phyloP scores from a whole-genome alignment of 2,329 filamentous ascomycete genomes.

The Calonectria leucothoes region DNA sequence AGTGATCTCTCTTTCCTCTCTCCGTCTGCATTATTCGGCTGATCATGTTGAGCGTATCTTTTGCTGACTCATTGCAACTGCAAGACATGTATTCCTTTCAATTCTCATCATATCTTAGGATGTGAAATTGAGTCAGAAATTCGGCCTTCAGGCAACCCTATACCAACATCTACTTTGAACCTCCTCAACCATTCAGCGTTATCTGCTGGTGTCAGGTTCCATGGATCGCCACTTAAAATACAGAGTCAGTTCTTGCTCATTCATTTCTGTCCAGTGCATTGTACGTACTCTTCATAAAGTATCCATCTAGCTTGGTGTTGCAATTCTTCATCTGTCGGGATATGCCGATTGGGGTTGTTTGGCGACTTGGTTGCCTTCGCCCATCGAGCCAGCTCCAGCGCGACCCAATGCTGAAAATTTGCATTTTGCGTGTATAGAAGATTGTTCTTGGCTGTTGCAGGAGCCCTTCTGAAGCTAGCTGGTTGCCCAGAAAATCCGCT shows the following conservation, averaged over 20 bases:
- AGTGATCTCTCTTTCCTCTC: no score
- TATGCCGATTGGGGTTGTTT: slow-evolving; percentile 44
- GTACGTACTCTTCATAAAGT: slow-evolving; percentile 45
- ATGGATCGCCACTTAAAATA: slow-evolving; percentile 63
- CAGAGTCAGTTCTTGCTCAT: not conserved
- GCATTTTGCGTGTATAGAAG: slow-evolving; percentile 41
- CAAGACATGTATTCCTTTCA: no score
- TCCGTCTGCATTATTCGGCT: no score
- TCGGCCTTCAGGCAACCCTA: slow-evolving; percentile 33
- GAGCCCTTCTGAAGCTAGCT: not conserved
- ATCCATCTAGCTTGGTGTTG: slow-evolving; percentile 48
- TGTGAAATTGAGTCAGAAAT: no score
- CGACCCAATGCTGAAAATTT: slow-evolving; percentile 40
- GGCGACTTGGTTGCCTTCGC: slow-evolving; percentile 46
- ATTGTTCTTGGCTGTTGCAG: slow-evolving; percentile 10
- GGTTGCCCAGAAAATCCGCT: not conserved
- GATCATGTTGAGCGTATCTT: no score
- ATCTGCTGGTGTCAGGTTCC: slow-evolving; percentile 69
- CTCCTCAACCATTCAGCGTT: slow-evolving; percentile 67
- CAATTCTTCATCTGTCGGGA: slow-evolving; percentile 52
- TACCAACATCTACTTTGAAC: slow-evolving; percentile 65
- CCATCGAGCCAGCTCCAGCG: slow-evolving; percentile 41
- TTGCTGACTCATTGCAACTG: no score
- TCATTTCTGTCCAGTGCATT: no score
- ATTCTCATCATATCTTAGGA: no score